phyloP scores from a whole-genome alignment of 192 early-diverging fungal genomes.

The Linderina pennispora region DNA sequence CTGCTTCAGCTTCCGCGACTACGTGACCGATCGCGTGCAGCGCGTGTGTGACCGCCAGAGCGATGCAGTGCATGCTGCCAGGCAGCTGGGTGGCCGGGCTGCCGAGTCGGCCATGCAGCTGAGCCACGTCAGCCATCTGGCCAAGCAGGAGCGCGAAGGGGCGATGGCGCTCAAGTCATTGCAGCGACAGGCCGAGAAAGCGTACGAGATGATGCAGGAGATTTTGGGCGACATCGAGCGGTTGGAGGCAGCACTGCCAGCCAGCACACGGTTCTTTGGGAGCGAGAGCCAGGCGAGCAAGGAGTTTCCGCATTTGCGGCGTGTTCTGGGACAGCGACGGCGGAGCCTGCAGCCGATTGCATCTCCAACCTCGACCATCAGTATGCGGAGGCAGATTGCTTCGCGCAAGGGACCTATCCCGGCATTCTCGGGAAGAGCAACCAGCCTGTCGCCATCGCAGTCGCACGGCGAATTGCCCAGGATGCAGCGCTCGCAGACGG shows the following conservation, averaged over 20 bases:
- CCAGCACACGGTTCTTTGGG: constrained; percentile 8
- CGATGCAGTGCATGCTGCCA: constrained; percentile 21
- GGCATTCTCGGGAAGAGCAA: constrained; percentile 8
- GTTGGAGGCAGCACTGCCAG: constrained; percentile 27
- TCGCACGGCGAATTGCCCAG: too few species aligned
- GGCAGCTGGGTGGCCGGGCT: constrained; percentile 25
- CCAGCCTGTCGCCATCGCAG: too few species aligned
- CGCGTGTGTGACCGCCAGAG: constrained; percentile 33
- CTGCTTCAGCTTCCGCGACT: constrained; percentile 44
- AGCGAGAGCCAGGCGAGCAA: constrained; percentile 7
- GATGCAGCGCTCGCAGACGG: too few species aligned
- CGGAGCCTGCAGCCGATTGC: constrained; percentile 8
- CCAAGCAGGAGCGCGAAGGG: constrained; percentile 28
- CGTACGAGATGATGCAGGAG: constrained; percentile 43
- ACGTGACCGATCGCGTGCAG: constrained; percentile 28
- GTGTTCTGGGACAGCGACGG: constrained; percentile 18
- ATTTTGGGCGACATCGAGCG: constrained; percentile 43
- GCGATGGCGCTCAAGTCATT: constrained; percentile 26
- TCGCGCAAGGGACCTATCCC: constrained; percentile 22
- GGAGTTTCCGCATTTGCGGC: constrained; percentile 11
- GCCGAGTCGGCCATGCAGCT: constrained; percentile 15
- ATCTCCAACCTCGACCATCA: constrained; percentile 14
- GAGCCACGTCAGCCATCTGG: constrained; percentile 16
- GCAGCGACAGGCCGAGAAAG: constrained; percentile 42
- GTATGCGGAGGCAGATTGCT: constrained; percentile 24